These are phyloP conservation scores for Colletotrichum sojae DNA, from an alignment of 2,329 filamentous ascomycete species.

Conservation along the genomic window DNA sequence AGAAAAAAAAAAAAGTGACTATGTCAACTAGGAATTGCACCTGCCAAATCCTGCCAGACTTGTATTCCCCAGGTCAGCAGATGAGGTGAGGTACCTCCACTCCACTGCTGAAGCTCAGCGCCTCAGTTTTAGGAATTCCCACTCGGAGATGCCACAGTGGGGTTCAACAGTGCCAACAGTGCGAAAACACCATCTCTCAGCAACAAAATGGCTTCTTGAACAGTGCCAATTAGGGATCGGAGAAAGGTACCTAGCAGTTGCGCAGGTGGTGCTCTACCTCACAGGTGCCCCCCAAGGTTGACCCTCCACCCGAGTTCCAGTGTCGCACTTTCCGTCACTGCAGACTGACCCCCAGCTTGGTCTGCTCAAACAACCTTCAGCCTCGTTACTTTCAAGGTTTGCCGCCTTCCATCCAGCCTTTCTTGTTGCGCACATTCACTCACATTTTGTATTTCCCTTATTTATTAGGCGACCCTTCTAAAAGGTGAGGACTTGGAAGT, in stretches of 20 bases:
- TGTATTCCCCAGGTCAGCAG: no score
- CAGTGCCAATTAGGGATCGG: background rate
- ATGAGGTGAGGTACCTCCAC: no score
- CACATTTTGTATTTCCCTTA: background rate
- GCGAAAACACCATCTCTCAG: no score
- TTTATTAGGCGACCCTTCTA: background rate
- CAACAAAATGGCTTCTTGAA: no score
- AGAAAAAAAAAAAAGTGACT: no score
- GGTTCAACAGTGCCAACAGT: no score
- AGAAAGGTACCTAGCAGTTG: constrained; percentile 2
- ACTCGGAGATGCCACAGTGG: no score
- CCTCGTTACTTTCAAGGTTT: constrained; percentile 18
- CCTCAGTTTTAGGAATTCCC: no score
- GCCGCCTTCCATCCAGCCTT: constrained; percentile 2
- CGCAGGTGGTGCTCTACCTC: constrained; percentile 14
- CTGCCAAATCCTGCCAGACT: no score
- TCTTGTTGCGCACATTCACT: constrained; percentile 2
- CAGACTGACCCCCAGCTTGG: constrained; percentile 22
- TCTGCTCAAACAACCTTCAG: constrained; percentile 26
- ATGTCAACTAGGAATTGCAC: no score
- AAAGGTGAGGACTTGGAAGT: background rate
- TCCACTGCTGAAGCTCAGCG: no score
- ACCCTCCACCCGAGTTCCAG: constrained; percentile 25
- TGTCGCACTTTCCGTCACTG: constrained; percentile 41
- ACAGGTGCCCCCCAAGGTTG: constrained; percentile 10